phyloP scores from a whole-genome alignment of 495 filamentous ascomycete genomes.

The Penicillium antarcticum region DNA sequence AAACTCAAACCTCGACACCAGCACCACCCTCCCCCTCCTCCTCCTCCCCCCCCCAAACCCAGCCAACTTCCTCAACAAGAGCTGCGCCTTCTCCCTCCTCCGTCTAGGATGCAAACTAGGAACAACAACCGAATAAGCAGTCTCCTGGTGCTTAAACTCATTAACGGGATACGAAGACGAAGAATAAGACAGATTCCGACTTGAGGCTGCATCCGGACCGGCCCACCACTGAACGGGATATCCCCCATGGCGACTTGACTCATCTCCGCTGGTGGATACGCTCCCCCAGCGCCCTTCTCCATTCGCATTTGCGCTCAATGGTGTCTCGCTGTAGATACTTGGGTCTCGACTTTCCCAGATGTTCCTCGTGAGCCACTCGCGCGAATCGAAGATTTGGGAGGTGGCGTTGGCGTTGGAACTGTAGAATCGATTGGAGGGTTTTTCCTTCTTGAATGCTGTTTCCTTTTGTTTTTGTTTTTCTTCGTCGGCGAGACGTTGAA shows the following conservation, averaged over 20 bases:
- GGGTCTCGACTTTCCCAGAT: slow-evolving; percentile 1
- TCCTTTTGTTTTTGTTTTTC: not conserved
- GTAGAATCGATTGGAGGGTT: not conserved
- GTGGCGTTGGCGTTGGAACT: not conserved
- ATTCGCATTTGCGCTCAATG: not conserved
- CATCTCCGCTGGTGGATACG: not conserved
- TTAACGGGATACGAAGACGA: not conserved
- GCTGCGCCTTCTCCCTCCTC: slow-evolving; percentile 13
- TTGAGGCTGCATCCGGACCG: not conserved
- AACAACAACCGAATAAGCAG: slow-evolving; percentile 5
- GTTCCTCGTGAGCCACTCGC: not conserved
- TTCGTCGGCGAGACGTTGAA: not conserved
- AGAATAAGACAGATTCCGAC: not conserved
- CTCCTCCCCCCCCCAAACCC: slow-evolving; percentile 14
- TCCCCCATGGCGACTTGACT: too few relatives aligned
- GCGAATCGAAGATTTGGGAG: not conserved
- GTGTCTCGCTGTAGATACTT: not conserved
- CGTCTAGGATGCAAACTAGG: not conserved
- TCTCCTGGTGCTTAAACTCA: slow-evolving; percentile 1
- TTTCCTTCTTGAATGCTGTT: not conserved
- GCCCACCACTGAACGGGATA: not conserved
- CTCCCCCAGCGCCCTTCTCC: not conserved
- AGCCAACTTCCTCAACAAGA: slow-evolving; percentile 21
- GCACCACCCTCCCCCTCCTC: slow-evolving; percentile 3
- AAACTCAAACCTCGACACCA: not conserved